Conservation (phyloP, 2,329 filamentous ascomycete genomes). For the Berkeleyomyces basicola region DNA sequence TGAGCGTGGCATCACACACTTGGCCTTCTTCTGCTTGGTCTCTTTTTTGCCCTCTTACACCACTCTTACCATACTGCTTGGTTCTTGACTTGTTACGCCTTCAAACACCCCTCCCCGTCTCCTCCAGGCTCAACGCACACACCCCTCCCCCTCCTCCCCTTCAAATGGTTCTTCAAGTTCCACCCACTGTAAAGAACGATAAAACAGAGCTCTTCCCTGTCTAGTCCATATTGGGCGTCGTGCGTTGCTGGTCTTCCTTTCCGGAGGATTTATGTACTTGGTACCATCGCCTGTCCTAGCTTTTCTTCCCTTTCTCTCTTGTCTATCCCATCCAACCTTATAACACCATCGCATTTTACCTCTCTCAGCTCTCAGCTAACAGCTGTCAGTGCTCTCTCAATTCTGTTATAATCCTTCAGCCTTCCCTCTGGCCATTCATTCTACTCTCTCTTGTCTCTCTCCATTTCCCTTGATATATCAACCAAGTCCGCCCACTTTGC, state of each 20-base stretch:
- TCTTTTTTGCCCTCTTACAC: background rate
- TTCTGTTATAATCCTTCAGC: slow-evolving; percentile 7
- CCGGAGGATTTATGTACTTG: slow-evolving; percentile 4
- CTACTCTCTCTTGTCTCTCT: background rate
- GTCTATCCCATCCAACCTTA: slow-evolving; percentile 6
- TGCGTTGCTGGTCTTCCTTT: slow-evolving; percentile 2
- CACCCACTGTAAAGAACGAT: background rate
- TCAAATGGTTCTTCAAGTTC: slow-evolving; percentile 2
- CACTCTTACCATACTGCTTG: background rate
- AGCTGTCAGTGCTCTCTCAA: slow-evolving; percentile 5
- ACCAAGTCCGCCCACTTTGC: background rate
- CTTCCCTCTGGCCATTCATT: background rate
- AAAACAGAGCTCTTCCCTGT: slow-evolving; percentile 6
- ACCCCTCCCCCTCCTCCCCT: background rate
- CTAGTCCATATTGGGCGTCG: slow-evolving; percentile 4
- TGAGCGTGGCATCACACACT: background rate
- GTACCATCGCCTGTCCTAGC: slow-evolving; percentile 6
- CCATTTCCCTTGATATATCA: background rate
- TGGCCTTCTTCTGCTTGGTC: no score
- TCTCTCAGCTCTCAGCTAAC: slow-evolving; percentile 3
- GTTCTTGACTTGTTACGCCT: background rate
- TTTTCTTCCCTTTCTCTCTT: slow-evolving; percentile 4
- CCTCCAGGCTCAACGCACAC: background rate
- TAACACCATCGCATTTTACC: slow-evolving; percentile 1
- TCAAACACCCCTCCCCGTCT: background rate